Evolutionary conservation across 2,329 filamentous ascomycete genomes (phyloP).

Genomic region (Neofusicoccum umdonicola): DNA sequence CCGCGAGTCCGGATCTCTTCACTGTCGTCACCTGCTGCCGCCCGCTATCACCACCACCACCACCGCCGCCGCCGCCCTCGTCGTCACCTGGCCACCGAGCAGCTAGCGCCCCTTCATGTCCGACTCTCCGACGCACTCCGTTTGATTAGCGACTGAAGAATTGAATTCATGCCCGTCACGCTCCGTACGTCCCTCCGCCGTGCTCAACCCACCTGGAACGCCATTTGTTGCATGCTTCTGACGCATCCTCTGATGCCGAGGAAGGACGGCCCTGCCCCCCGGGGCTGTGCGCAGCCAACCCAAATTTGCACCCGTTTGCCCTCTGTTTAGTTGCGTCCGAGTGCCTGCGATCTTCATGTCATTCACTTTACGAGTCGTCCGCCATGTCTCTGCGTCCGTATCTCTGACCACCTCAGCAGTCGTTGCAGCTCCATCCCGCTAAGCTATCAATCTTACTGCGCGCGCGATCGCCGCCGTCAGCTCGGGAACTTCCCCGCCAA

Average conservation of each 20-base stretch:
- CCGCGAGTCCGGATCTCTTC: constrained; percentile 5
- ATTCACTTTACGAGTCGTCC: background rate
- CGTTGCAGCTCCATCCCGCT: background rate
- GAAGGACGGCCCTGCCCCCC: background rate
- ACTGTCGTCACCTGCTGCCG: background rate
- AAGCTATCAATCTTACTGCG: background rate
- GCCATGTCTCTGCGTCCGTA: background rate
- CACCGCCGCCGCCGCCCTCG: background rate
- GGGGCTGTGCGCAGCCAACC: background rate
- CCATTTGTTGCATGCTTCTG: constrained; percentile 3
- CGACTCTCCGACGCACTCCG: constrained; percentile 9
- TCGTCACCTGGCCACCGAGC: background rate
- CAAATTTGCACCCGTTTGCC: background rate
- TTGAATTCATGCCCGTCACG: background rate
- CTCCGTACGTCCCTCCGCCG: background rate
- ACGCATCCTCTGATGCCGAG: background rate
- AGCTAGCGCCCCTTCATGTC: background rate
- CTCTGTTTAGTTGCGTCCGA: background rate
- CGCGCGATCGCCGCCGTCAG: background rate
- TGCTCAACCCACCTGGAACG: background rate
- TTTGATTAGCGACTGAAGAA: constrained; percentile 14
- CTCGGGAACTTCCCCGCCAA: constrained; percentile 9
- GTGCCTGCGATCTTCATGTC: constrained; percentile 1
- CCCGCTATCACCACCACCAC: background rate
- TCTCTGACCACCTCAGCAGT: constrained; percentile 5